phyloP scores from a whole-genome alignment of 179 eudicot genomes.

The Corrigiola litoralis region DNA sequence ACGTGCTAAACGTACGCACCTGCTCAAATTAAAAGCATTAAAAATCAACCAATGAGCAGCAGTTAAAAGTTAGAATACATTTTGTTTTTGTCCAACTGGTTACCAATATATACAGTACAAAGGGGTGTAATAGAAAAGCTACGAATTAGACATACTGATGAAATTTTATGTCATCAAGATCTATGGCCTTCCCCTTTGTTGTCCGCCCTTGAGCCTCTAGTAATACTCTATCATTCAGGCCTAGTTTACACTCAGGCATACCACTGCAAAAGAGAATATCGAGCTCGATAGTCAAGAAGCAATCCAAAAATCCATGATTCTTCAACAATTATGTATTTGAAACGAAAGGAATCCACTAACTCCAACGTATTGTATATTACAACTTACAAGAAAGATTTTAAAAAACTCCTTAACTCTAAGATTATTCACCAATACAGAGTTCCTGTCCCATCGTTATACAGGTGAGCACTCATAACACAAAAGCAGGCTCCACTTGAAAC shows the following conservation, averaged over 20 bases:
- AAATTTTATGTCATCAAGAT: conserved; percentile 93
- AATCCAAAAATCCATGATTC: background rate
- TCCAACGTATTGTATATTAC: background rate
- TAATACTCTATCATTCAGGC: conserved; percentile 85
- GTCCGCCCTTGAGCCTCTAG: conserved; percentile 94
- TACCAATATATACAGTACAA: background rate
- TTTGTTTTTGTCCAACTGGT: background rate
- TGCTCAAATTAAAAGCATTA: conserved; percentile 18
- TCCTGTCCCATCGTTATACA: too few relatives aligned
- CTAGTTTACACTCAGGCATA: conserved; percentile 98
- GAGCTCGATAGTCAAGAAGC: background rate
- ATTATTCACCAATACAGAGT: too few relatives aligned
- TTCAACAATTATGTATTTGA: background rate
- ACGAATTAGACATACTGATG: conserved; percentile 64
- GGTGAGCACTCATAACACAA: too few relatives aligned
- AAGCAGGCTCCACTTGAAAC: too few relatives aligned
- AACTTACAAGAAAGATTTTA: background rate
- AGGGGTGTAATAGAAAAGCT: conserved; percentile 1
- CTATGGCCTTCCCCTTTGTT: conserved; percentile 88
- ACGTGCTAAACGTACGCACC: conserved; percentile 91
- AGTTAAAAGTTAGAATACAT: background rate
- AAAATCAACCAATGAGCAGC: conserved; percentile 1
- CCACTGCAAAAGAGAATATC: conserved; percentile 55
- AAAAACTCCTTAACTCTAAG: background rate
- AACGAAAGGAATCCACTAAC: background rate